These are phyloP conservation scores for Solanum medicagineum DNA, from an alignment of 257 asterid genomes.

Conservation along the genomic window DNA sequence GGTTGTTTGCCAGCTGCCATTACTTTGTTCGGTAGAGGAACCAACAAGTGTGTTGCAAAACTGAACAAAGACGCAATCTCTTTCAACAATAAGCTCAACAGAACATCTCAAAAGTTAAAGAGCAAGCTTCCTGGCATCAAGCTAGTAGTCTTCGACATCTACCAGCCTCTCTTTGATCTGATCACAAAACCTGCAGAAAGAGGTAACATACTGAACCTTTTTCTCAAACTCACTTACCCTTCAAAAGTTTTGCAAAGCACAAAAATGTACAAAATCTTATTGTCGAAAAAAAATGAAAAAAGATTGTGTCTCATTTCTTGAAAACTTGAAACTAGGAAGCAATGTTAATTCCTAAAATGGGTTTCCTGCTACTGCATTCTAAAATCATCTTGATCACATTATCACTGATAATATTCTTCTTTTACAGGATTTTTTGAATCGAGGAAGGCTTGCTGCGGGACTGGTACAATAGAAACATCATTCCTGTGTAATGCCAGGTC, in stretches of 20 bases:
- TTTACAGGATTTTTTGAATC: conserved; percentile 57
- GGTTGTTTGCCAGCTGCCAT: conserved; percentile 88
- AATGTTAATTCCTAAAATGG: not conserved
- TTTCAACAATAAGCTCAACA: conserved; percentile 50
- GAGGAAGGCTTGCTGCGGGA: conserved; percentile 74
- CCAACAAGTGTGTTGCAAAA: conserved; percentile 50
- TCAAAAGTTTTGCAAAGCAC: not conserved
- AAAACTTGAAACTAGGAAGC: not conserved
- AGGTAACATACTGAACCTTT: conserved; percentile 25
- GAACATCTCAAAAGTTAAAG: conserved; percentile 45
- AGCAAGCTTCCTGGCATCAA: conserved; percentile 46
- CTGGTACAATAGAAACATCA: conserved; percentile 55
- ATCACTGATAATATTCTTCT: not conserved
- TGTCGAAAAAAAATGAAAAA: not conserved
- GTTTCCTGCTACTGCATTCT: not conserved
- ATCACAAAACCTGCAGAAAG: conserved; percentile 38
- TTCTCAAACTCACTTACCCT: not conserved
- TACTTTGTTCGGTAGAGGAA: conserved; percentile 56
- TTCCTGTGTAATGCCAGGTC: conserved; percentile 53
- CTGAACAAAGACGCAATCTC: conserved; percentile 54
- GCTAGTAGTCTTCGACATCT: conserved; percentile 74
- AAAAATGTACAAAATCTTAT: not conserved
- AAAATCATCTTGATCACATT: not conserved
- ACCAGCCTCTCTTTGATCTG: conserved; percentile 52
- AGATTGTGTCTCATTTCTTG: not conserved